A percentile compares a stretch with the other conserved stretches of the same genome.
Conservation (phyloP, 768 basidiomycete species). For the Termitomyces sp. region DNA sequence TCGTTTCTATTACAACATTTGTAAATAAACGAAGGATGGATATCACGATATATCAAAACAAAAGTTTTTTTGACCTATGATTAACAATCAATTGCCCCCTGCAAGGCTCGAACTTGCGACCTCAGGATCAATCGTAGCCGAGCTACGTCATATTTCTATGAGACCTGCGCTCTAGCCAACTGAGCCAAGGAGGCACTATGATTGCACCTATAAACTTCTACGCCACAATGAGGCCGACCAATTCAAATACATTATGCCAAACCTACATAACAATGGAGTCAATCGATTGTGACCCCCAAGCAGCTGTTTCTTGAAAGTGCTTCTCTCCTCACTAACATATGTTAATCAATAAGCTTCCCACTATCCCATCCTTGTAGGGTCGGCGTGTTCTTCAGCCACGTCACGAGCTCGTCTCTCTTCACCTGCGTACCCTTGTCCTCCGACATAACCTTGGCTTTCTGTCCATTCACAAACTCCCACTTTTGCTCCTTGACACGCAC, state of each 20-base stretch:
- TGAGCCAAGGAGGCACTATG: not conserved
- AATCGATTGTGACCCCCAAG: too few relatives aligned
- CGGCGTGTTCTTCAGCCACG: slow-evolving; percentile 51
- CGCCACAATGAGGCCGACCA: too few relatives aligned
- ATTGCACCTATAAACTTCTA: too few relatives aligned
- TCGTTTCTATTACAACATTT: too few relatives aligned
- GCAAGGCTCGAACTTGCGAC: slow-evolving; percentile 53
- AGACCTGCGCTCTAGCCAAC: slow-evolving; percentile 4
- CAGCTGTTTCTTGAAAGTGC: too few relatives aligned
- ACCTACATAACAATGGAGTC: too few relatives aligned
- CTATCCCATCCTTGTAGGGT: slow-evolving; percentile 39
- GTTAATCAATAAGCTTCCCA: slow-evolving; percentile 17
- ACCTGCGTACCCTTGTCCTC: slow-evolving; percentile 64
- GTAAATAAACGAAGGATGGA: too few relatives aligned
- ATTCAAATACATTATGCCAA: too few relatives aligned
- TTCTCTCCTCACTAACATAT: not conserved
- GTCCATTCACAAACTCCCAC: slow-evolving; percentile 71
- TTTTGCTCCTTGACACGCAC: slow-evolving; percentile 91
- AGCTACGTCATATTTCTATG: slow-evolving; percentile 1
- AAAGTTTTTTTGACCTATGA: too few relatives aligned
- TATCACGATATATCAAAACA: too few relatives aligned
- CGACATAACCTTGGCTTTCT: slow-evolving; percentile 61
- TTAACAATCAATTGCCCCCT: slow-evolving; percentile 23
- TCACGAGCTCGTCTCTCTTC: slow-evolving; percentile 51
- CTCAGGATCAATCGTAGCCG: slow-evolving; percentile 30